These are phyloP conservation scores for Pestalotiopsis sp. DNA, from an alignment of 2,329 filamentous ascomycete genomes.

Conservation along the genomic window DNA sequence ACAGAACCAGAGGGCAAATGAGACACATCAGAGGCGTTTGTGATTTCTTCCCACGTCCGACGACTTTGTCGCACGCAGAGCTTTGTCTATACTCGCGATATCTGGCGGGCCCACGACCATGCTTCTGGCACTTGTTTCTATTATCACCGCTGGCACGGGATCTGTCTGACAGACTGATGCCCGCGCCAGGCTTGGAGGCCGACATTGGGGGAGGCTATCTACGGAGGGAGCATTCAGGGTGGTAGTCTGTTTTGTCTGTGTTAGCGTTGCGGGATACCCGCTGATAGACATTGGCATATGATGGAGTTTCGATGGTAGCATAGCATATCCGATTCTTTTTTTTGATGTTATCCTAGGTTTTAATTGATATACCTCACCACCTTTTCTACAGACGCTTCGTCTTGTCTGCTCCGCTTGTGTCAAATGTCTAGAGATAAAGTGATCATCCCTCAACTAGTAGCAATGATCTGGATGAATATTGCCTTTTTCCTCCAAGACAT, in stretches of 20 bases:
- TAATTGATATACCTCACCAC: background rate
- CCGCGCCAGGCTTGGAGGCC: background rate
- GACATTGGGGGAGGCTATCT: background rate
- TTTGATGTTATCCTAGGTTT: background rate
- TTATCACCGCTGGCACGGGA: background rate
- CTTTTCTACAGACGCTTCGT: no score
- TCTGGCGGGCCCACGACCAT: background rate
- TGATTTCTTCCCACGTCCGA: background rate
- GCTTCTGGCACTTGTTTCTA: background rate
- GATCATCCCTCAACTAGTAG: no score
- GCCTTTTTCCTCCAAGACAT: no score
- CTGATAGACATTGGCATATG: conserved; percentile 16
- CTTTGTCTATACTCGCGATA: background rate
- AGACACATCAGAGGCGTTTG: background rate
- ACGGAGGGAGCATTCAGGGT: conserved; percentile 1
- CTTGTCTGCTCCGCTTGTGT: no score
- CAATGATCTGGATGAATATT: no score
- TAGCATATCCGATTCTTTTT: background rate
- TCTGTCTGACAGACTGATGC: background rate
- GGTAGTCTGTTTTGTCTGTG: conserved; percentile 7
- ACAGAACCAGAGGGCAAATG: background rate
- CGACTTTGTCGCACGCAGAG: background rate
- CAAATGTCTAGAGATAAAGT: no score
- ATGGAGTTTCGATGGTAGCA: conserved; percentile 11
- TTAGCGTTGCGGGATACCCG: conserved; percentile 13